Evolutionary conservation across 1,139 yeast species (phyloP).

Genomic region (Candida sojae): DNA sequence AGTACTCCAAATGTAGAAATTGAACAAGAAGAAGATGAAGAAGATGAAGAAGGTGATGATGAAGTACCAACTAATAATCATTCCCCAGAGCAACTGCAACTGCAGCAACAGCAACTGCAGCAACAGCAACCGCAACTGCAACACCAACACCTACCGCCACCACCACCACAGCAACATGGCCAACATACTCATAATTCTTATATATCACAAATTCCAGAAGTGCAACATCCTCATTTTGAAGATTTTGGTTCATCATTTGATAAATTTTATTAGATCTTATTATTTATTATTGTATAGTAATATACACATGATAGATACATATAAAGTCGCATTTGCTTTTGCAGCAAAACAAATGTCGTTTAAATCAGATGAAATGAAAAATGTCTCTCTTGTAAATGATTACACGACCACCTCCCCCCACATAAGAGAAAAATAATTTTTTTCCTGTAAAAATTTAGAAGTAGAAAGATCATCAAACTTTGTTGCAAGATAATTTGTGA

Average conservation of each 20-base stretch:
- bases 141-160: slow-evolving; percentile 2
- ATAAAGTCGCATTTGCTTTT: too few relatives aligned
- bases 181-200: slow-evolving; percentile 5
- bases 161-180: background rate
- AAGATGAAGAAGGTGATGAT: slow-evolving; percentile 12
- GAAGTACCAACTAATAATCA: slow-evolving; percentile 1
- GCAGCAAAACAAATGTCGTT: too few relatives aligned
- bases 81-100: background rate
- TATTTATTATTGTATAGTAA: too few relatives aligned
- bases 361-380: too few relatives aligned
- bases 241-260: slow-evolving; percentile 12
- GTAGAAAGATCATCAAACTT: too few relatives aligned
- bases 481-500: too few relatives aligned
- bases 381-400: too few relatives aligned
- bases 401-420: too few relatives aligned
- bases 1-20: background rate
- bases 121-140: slow-evolving; percentile 1
- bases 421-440: too few relatives aligned
- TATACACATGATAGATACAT: too few relatives aligned
- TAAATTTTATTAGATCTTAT: slow-evolving; percentile 5
- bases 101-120: slow-evolving; percentile 1
- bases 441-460: too few relatives aligned
- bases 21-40: slow-evolving; percentile 7
- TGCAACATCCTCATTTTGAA: slow-evolving; percentile 8
- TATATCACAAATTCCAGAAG: slow-evolving; percentile 5